Base-by-base conservation (phyloP, 192 early-diverging fungal genomes). In the Coemansia sp. region DNA sequence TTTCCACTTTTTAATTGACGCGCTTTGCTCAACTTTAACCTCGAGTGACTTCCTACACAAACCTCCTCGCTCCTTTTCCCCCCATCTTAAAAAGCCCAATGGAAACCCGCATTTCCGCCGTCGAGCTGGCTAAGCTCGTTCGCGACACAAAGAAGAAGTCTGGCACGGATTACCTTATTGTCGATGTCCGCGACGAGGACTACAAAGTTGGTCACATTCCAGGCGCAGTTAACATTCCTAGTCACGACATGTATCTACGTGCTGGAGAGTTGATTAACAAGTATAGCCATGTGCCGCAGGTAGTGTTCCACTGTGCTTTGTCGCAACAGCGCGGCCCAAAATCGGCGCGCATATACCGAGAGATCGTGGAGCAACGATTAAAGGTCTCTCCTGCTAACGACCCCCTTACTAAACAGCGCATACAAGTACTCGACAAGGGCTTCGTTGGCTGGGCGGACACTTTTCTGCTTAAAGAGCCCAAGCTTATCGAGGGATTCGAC, bases 271-370 rank as follows among this genome's bases (percentile, higher is more conserved):
- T 86, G 27, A 67, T 88, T 56, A 71, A 76, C 16, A 61, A 87
- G 51, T 88, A 88, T 70, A 56, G 57, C 34, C 14, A 65, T 26
- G 85, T 92, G 5, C 90, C 90, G 1, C 58, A 76, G 23, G 63
- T 97, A 4, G 81, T 90, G 62, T 95, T 97, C 61, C 94, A 95
- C 67, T 97, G 95, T 62, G 88, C 91, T 2, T 68, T 93, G 21
- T 94, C 92, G 19, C 93, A 95, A 81, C 85, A 88, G 5, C 84
- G 91, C 50, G 91, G 90, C 4, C 90, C 90, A 60, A 91, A 88
- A 61, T 84, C 84, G 16, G 91, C 91, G 3, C 69, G 81, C 19
- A 84, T 85, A 14, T 91, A 88, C 71, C 69, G 56, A 0, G 85
- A 88, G 27, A 67, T 79, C 4, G 58, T 84, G 28, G 26, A 66